Conservation (phyloP, 331 rosid genomes). For the Telfairia occidentalis region DNA sequence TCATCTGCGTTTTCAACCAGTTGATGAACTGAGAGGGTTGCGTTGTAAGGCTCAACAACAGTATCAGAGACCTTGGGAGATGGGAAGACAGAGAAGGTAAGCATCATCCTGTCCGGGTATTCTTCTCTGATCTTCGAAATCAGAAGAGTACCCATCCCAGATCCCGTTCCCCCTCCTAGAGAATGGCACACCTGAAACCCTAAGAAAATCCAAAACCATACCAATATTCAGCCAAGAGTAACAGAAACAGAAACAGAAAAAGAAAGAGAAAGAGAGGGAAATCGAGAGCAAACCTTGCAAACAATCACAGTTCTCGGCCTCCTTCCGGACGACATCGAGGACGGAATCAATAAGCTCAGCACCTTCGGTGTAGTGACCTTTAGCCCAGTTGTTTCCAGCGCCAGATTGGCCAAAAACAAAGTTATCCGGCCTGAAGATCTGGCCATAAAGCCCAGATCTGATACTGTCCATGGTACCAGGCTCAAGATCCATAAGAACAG, state of each 20-base stretch:
- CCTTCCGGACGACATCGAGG: slow-evolving; percentile 56
- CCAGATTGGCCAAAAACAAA: slow-evolving; percentile 52
- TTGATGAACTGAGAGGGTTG: slow-evolving; percentile 60
- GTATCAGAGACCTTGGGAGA: slow-evolving; percentile 53
- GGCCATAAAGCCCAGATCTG: slow-evolving; percentile 43
- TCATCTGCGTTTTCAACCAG: slow-evolving; percentile 61
- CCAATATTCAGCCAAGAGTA: not conserved
- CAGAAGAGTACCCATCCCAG: slow-evolving; percentile 62
- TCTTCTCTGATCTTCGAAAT: slow-evolving; percentile 62
- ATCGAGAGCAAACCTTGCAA: slow-evolving; percentile 34
- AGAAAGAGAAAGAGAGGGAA: too few species aligned
- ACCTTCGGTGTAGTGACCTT: slow-evolving; percentile 59
- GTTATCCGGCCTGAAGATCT: slow-evolving; percentile 50
- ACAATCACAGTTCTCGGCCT: slow-evolving; percentile 58
- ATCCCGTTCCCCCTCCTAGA: slow-evolving; percentile 64
- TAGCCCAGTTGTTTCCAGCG: slow-evolving; percentile 61
- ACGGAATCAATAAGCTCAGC: slow-evolving; percentile 59
- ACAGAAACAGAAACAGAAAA: not conserved
- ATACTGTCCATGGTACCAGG: slow-evolving; percentile 70
- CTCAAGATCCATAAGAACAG: slow-evolving; percentile 66
- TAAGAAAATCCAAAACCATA: not conserved
- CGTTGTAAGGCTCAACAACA: slow-evolving; percentile 60
- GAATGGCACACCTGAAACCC: slow-evolving; percentile 66
- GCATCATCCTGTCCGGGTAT: slow-evolving; percentile 65
- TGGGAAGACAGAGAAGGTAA: slow-evolving; percentile 56